Evolutionary conservation across 768 basidiomycete species (phyloP).

Genomic region (Inosperma sp.): DNA sequence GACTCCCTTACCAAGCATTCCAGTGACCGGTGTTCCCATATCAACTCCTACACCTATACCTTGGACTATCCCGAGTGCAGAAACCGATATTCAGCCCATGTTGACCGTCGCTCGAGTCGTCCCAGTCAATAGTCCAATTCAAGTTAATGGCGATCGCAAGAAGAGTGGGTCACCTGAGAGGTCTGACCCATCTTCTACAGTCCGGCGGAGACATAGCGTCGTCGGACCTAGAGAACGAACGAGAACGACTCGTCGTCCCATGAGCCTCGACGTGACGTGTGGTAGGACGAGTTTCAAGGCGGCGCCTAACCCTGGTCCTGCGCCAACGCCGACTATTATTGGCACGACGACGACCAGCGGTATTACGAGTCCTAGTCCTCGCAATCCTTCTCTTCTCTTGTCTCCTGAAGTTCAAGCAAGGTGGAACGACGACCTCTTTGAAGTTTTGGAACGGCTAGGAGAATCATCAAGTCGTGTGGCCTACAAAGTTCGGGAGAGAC

Average conservation of each 20-base stretch:
- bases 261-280: background rate
- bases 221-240: conserved; percentile 7
- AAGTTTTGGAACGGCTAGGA: conserved; percentile 75
- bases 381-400: background rate
- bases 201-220: background rate
- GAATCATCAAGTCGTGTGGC: conserved; percentile 97
- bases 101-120: too few relatives aligned
- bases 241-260: too few relatives aligned
- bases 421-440: conserved; percentile 56
- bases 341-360: background rate
- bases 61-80: too few relatives aligned
- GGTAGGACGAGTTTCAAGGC: too few relatives aligned
- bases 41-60: too few relatives aligned
- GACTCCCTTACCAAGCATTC: too few relatives aligned
- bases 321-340: background rate
- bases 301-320: too few relatives aligned
- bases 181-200: background rate
- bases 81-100: too few relatives aligned
- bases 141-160: too few relatives aligned
- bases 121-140: too few relatives aligned
- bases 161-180: background rate
- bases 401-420: conserved; percentile 3
- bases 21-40: too few relatives aligned
- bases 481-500: conserved; percentile 84
- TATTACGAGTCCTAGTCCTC: background rate